phyloP scores from a whole-genome alignment of 2,329 filamentous ascomycete species.

The Claviceps citrina region DNA sequence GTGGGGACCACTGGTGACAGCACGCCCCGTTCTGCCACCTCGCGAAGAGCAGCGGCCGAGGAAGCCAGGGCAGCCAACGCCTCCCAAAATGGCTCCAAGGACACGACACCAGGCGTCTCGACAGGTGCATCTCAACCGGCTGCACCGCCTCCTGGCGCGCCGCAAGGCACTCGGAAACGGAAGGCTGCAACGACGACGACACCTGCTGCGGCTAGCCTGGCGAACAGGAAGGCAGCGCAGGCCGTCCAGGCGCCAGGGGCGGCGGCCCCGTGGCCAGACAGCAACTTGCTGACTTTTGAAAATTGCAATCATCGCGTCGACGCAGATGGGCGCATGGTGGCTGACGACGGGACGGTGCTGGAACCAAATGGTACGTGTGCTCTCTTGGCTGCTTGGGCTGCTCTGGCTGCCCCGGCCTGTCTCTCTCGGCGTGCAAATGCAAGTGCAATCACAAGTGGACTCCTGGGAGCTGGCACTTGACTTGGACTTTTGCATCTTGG shows the following conservation, averaged over 20 bases:
- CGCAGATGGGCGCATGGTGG: conserved; percentile 56
- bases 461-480: not conserved
- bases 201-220: conserved; percentile 5
- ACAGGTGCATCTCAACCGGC: conserved; percentile 20
- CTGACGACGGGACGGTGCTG: conserved; percentile 79
- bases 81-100: conserved; percentile 22
- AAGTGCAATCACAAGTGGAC: conserved; percentile 1
- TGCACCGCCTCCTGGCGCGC: conserved; percentile 32
- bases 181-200: conserved; percentile 44
- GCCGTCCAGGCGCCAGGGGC: conserved; percentile 23
- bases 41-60: conserved; percentile 28
- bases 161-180: conserved; percentile 59
- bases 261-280: conserved; percentile 37
- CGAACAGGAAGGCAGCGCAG: conserved; percentile 9
- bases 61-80: conserved; percentile 22
- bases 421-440: not conserved
- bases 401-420: not conserved
- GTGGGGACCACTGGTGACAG: conserved; percentile 22
- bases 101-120: conserved; percentile 9
- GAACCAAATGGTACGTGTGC: conserved; percentile 62
- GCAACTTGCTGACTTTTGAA: conserved; percentile 83
- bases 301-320: conserved; percentile 52
- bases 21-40: conserved; percentile 19
- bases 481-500: conserved; percentile 1
- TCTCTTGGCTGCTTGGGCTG: too few relatives aligned